These are phyloP conservation scores for Fusarium napiforme DNA, from an alignment of 2,329 filamentous ascomycete genomes.

Conservation along the genomic window DNA sequence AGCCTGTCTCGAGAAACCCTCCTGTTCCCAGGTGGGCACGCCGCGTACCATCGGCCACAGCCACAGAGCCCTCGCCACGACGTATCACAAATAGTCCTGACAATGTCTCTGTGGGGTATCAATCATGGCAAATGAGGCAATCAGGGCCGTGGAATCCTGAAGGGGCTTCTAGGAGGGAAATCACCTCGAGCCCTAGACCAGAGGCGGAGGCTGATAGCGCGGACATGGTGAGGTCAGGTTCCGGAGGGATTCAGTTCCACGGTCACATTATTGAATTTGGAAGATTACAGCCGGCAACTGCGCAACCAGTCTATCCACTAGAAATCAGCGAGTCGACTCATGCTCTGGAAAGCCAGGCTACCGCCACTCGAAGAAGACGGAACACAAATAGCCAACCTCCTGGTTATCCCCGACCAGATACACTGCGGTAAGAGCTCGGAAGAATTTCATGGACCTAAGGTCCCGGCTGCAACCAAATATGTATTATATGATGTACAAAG, in stretches of 20 bases:
- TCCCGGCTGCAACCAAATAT: background rate
- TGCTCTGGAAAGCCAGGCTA: conserved; percentile 10
- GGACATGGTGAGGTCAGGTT: conserved; percentile 42
- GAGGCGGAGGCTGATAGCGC: conserved; percentile 6
- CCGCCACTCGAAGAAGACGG: background rate
- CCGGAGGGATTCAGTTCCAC: conserved; percentile 40
- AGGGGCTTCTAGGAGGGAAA: conserved; percentile 7
- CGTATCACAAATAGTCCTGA: conserved; percentile 7
- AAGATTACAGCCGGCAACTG: conserved; percentile 8
- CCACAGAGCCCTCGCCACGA: conserved; percentile 37
- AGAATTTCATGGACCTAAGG: background rate
- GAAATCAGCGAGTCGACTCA: conserved; percentile 23
- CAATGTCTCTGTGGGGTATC: conserved; percentile 18
- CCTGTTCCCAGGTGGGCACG: conserved; percentile 4
- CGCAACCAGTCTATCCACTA: conserved; percentile 22
- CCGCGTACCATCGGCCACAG: conserved; percentile 26
- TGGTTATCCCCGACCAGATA: background rate
- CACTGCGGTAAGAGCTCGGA: background rate
- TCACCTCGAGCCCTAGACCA: background rate
- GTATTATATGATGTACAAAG: background rate
- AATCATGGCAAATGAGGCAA: conserved; percentile 25
- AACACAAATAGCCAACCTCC: background rate
- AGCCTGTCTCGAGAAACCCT: background rate
- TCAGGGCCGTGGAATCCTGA: conserved; percentile 31
- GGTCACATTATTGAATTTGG: conserved; percentile 40